Conservation (phyloP, 768 basidiomycete species). For the Phaeolepiota aurea region DNA sequence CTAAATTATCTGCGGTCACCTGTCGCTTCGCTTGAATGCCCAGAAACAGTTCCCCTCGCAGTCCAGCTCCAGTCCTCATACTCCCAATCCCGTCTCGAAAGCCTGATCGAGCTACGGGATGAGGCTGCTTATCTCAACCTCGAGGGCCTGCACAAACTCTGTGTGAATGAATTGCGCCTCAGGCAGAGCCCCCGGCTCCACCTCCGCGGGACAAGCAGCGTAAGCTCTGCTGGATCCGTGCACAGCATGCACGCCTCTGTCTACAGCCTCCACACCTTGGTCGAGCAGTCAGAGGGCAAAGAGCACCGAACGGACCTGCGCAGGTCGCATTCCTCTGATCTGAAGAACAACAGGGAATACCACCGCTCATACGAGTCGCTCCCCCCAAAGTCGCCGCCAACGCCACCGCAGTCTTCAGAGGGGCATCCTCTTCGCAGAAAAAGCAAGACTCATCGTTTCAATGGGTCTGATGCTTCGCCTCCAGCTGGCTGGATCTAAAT, state of each 20-base stretch:
- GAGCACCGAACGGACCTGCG: slow-evolving; percentile 8
- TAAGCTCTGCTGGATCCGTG: slow-evolving; percentile 23
- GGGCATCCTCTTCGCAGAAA: slow-evolving; percentile 20
- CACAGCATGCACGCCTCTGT: slow-evolving; percentile 48
- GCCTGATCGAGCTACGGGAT: slow-evolving; percentile 67
- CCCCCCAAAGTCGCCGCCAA: slow-evolving; percentile 24
- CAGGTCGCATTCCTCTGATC: slow-evolving; percentile 12
- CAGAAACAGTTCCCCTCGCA: slow-evolving; percentile 51
- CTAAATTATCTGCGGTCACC: slow-evolving; percentile 64
- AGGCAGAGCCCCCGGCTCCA: slow-evolving; percentile 34
- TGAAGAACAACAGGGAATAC: slow-evolving; percentile 10
- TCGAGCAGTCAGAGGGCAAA: slow-evolving; percentile 40
- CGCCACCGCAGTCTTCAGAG: slow-evolving; percentile 40
- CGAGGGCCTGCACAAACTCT: slow-evolving; percentile 53
- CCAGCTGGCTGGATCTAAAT: slow-evolving; percentile 41
- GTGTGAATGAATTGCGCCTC: slow-evolving; percentile 55
- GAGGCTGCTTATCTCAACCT: slow-evolving; percentile 75
- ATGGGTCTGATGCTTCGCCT: slow-evolving; percentile 18
- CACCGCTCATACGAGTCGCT: slow-evolving; percentile 8
- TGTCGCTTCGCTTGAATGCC: slow-evolving; percentile 31
- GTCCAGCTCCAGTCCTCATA: slow-evolving; percentile 37
- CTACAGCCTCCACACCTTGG: slow-evolving; percentile 51
- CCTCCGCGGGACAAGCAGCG: slow-evolving; percentile 29
- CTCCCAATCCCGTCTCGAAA: slow-evolving; percentile 46
- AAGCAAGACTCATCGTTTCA: slow-evolving; percentile 16